phyloP scores from a whole-genome alignment of 768 basidiomycete genomes.

The Suillus weaverae region DNA sequence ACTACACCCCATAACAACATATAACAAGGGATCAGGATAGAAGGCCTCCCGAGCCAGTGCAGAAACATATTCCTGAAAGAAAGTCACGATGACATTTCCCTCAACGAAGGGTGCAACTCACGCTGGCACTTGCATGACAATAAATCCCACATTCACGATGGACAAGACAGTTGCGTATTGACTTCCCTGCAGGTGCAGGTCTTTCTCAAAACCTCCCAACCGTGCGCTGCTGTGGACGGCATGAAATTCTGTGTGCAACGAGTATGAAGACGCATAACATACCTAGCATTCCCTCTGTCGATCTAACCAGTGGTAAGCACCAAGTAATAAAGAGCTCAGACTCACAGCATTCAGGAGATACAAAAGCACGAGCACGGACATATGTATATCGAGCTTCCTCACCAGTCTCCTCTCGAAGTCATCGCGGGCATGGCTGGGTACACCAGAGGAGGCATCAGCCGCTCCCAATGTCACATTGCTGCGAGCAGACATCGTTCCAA shows the following conservation, averaged over 20 bases:
- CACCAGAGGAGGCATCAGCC: neutral
- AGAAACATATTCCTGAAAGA: conserved; percentile 30
- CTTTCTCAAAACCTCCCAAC: conserved; percentile 62
- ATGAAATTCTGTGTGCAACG: neutral
- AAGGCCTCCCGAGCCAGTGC: conserved; percentile 30
- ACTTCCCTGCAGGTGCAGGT: conserved; percentile 54
- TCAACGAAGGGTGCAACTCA: conserved; percentile 30
- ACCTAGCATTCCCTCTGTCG: conserved; percentile 66
- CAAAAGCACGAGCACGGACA: conserved; percentile 23
- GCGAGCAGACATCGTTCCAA: neutral
- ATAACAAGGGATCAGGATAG: conserved; percentile 24
- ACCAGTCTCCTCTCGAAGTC: neutral
- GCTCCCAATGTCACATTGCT: neutral
- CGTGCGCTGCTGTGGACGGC: conserved; percentile 53
- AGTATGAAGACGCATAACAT: conserved; percentile 16
- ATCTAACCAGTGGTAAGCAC: conserved; percentile 35
- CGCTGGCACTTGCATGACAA: conserved; percentile 74
- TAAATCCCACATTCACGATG: conserved; percentile 65
- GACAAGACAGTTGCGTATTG: conserved; percentile 66
- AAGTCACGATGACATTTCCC: neutral
- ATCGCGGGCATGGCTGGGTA: neutral
- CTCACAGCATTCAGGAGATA: conserved; percentile 24
- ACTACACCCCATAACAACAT: conserved; percentile 39
- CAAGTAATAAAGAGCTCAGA: neutral
- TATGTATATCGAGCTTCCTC: conserved; percentile 11